Conservation (phyloP, 331 rosid species). For the Telfairia occidentalis region DNA sequence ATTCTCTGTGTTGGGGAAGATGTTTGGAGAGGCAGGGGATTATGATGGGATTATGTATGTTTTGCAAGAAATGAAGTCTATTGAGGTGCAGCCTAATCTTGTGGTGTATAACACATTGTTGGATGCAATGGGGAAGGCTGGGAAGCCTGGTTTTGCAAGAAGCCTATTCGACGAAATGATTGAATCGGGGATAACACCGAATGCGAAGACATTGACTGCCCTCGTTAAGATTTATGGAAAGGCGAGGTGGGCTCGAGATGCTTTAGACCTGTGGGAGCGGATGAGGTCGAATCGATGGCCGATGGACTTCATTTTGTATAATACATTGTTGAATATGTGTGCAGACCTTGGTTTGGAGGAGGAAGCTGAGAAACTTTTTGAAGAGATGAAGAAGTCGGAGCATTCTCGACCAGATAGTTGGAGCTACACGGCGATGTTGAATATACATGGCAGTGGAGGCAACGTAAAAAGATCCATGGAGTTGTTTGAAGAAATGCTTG, state of each 20-base stretch:
- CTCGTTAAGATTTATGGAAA: slow-evolving; percentile 84
- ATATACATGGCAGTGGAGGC: slow-evolving; percentile 76
- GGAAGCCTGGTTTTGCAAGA: slow-evolving; percentile 88
- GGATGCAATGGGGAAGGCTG: slow-evolving; percentile 92
- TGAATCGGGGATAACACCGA: slow-evolving; percentile 52
- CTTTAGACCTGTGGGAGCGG: slow-evolving; percentile 65
- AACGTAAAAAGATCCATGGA: slow-evolving; percentile 54
- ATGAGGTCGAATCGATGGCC: slow-evolving; percentile 74
- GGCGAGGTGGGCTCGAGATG: slow-evolving; percentile 89
- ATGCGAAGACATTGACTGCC: slow-evolving; percentile 75
- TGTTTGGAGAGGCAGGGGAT: slow-evolving; percentile 95
- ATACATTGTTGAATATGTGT: slow-evolving; percentile 90
- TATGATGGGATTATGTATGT: slow-evolving; percentile 82
- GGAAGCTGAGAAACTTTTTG: slow-evolving; percentile 72
- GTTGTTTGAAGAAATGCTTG: slow-evolving; percentile 68
- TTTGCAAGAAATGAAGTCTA: slow-evolving; percentile 71
- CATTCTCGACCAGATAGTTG: slow-evolving; percentile 56
- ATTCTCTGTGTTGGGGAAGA: slow-evolving; percentile 77
- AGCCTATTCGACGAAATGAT: slow-evolving; percentile 77
- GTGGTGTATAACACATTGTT: slow-evolving; percentile 85
- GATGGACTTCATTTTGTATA: slow-evolving; percentile 72
- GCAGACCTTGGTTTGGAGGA: slow-evolving; percentile 82
- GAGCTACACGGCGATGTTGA: slow-evolving; percentile 95
- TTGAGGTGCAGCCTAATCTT: slow-evolving; percentile 69
- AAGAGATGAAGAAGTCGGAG: slow-evolving; percentile 64